phyloP scores from a whole-genome alignment of 148 eudicot species.

The Talinum fruticosum region DNA sequence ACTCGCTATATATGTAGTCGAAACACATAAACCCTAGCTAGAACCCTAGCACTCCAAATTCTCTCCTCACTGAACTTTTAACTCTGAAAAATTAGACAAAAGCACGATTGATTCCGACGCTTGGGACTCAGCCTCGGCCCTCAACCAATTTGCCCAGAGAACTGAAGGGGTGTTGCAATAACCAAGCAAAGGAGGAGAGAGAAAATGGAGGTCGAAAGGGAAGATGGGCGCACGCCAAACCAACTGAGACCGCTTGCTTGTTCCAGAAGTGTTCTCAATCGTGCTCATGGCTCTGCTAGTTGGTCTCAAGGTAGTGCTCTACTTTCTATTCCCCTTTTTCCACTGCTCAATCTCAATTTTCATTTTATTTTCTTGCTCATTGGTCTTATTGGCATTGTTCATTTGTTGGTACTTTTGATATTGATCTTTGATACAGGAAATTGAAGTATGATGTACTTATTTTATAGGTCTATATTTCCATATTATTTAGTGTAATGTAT shows the following conservation, averaged over 20 bases:
- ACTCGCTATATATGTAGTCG: no score
- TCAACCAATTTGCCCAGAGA: background rate
- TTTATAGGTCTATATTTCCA: background rate
- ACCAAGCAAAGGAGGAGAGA: background rate
- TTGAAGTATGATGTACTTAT: no score
- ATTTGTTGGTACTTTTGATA: background rate
- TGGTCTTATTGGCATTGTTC: background rate
- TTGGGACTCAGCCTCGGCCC: no score
- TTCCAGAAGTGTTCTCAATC: constrained; percentile 52
- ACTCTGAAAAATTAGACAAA: background rate
- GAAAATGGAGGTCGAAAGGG: constrained; percentile 41
- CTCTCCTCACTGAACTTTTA: background rate
- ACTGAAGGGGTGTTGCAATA: background rate
- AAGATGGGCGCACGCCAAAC: constrained; percentile 64
- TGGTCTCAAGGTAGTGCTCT: constrained; percentile 70
- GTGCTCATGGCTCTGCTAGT: constrained; percentile 90
- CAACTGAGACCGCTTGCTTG: constrained; percentile 74
- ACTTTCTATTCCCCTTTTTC: no score
- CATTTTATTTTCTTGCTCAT: no score
- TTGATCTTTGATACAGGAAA: no score
- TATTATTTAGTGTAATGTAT: background rate
- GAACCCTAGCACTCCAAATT: background rate
- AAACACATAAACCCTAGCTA: background rate
- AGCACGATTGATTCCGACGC: background rate
- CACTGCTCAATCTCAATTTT: no score